Conservation (phyloP, 148 eudicot species). For the Vaccinium vitisidaea region DNA sequence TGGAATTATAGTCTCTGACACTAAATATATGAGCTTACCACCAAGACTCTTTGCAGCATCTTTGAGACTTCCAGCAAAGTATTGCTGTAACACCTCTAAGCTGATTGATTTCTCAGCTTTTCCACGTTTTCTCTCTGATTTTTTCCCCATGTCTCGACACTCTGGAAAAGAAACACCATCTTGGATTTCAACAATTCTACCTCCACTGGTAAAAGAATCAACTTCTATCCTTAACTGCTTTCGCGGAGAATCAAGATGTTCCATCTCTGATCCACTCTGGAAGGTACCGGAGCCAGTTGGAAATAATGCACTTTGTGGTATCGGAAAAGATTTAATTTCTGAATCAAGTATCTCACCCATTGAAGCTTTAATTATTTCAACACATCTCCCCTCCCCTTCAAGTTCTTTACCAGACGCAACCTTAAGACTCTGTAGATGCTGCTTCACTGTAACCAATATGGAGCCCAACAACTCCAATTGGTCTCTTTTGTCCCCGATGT, state of each 20-base stretch:
- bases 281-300: constrained; percentile 21
- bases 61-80: constrained; percentile 86
- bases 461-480: constrained; percentile 60
- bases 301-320: constrained; percentile 26
- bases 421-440: constrained; percentile 63
- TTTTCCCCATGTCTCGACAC: constrained; percentile 28
- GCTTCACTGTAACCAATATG: constrained; percentile 47
- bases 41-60: constrained; percentile 93
- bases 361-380: constrained; percentile 54
- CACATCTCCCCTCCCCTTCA: constrained; percentile 55
- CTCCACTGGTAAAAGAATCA: constrained; percentile 29
- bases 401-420: constrained; percentile 75
- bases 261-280: constrained; percentile 32
- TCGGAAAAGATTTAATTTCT: constrained; percentile 30
- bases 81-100: constrained; percentile 82
- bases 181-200: constrained; percentile 22
- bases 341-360: constrained; percentile 42
- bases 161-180: constrained; percentile 31
- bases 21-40: constrained; percentile 40
- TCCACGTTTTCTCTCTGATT: constrained; percentile 69
- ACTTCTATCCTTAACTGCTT: constrained; percentile 25
- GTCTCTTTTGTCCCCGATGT: constrained; percentile 36
- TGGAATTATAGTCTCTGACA: background rate
- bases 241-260: constrained; percentile 29
- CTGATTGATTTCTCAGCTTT: constrained; percentile 91